phyloP scores from a whole-genome alignment of 1,284 basidiomycete species.

The Sporisorium sorghi region DNA sequence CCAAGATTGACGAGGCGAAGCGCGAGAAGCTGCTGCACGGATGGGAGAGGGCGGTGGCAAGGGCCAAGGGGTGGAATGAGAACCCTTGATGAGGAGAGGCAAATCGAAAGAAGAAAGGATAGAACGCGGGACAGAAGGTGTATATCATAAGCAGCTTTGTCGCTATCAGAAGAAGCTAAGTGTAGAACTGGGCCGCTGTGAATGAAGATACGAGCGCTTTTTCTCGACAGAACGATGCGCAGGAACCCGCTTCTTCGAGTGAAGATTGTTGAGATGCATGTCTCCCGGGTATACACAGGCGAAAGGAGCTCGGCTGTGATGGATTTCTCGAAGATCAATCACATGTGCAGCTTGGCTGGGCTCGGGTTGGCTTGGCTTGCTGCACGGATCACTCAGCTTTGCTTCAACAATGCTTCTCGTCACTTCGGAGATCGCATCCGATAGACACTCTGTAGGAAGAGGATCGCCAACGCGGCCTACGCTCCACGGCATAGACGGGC shows the following conservation, averaged over 20 bases:
- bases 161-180: too few relatives aligned
- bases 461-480: background rate
- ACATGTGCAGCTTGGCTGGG: too few relatives aligned
- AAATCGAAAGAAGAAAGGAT: background rate
- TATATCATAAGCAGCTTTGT: too few relatives aligned
- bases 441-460: background rate
- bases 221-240: background rate
- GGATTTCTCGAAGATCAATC: too few relatives aligned
- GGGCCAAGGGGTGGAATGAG: conserved; percentile 62
- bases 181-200: background rate
- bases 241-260: background rate
- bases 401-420: too few relatives aligned
- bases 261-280: too few relatives aligned
- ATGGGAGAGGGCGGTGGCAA: conserved; percentile 63
- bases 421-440: conserved; percentile 20
- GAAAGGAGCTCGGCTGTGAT: too few relatives aligned
- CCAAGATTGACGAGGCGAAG: conserved; percentile 74
- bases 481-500: background rate
- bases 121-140: too few relatives aligned
- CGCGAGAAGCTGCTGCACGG: conserved; percentile 51
- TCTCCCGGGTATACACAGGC: background rate
- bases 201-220: background rate
- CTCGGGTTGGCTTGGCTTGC: too few relatives aligned
- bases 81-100: conserved; percentile 26
- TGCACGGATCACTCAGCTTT: background rate